These are phyloP conservation scores for Ceratocystis albifundus DNA, from an alignment of 2,329 filamentous ascomycete species.

Conservation along the genomic window DNA sequence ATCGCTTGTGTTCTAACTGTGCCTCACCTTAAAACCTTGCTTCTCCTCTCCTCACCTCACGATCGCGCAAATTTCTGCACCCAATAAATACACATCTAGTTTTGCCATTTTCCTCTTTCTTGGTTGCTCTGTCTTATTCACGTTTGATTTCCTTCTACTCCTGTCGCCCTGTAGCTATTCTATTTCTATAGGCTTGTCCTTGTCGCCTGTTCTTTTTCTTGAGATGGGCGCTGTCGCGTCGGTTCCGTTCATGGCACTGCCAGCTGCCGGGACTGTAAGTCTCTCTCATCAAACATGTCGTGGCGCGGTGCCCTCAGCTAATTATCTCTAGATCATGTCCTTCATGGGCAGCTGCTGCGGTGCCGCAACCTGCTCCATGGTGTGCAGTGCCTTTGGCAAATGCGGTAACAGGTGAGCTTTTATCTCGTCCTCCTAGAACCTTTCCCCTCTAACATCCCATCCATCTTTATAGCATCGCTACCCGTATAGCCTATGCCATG, in stretches of 20 bases:
- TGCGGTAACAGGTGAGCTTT: constrained; percentile 73
- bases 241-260: constrained; percentile 76
- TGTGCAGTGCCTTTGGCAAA: constrained; percentile 91
- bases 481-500: constrained; percentile 89
- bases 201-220: neutral
- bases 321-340: constrained; percentile 51
- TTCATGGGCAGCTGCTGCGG: constrained; percentile 87
- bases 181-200: neutral
- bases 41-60: constrained; percentile 6
- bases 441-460: constrained; percentile 23
- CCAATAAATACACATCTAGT: neutral
- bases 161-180: neutral
- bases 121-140: neutral
- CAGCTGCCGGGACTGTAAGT: constrained; percentile 74
- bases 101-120: neutral
- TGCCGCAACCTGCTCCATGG: constrained; percentile 88
- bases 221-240: constrained; percentile 85
- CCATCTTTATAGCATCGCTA: constrained; percentile 59
- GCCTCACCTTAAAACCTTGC: neutral
- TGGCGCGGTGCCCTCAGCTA: neutral
- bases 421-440: neutral
- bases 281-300: neutral
- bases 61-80: neutral
- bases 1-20: constrained; percentile 2
- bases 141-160: neutral